Base-by-base conservation (phyloP, 75 land plant species). In the Picea sitchensis region DNA sequence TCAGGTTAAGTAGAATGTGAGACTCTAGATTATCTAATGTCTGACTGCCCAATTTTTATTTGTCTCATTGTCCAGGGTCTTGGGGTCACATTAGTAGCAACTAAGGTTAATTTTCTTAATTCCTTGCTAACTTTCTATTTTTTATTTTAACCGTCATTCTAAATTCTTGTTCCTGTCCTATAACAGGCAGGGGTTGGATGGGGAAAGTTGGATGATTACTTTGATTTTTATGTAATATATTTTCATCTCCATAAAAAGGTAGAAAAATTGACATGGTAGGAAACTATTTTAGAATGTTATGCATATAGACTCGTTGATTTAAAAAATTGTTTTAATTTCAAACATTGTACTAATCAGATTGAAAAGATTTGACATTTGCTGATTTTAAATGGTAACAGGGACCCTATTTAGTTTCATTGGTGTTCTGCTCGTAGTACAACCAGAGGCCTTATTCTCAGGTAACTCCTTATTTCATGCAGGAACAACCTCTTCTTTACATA, bases 391-490 rank as follows among this genome's bases (percentile, higher is more conserved):
- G 73, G 73, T 69, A 17, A 18, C 73, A 69, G 73, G 73, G 41
- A 69, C 73, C 20, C 51, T 69, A 5, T 69, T 69, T 20, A 69
- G 73, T 69, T 69, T 69, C 36, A 17, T 69, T 36, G 73, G 73
- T 36, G 73, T 69, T 69, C 51, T 69, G 23, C 73, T 69, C 38
- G 73, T 69, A 38, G 38, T 69, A 41, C 36, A 69, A 69, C 73
- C 73, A 1, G 73, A 69, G 73, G 73, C 51, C 41, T 69, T 69
- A 69, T 69, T 69, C 41, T 69, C 73, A 69, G 73, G 73, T 69
- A 69, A 18, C 17, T 36, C 73, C 44, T 18, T 69, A 38, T 5
- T 44, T 69, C 51, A 18, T 5, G 47, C 0, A 20, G 17, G 15
- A 18, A 32, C 5, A 5, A 34, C 71, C 0, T 17, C 4, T 36